Evolutionary conservation across 306 rosid species (phyloP).

Genomic region (Lithocarpus polystachyus): DNA sequence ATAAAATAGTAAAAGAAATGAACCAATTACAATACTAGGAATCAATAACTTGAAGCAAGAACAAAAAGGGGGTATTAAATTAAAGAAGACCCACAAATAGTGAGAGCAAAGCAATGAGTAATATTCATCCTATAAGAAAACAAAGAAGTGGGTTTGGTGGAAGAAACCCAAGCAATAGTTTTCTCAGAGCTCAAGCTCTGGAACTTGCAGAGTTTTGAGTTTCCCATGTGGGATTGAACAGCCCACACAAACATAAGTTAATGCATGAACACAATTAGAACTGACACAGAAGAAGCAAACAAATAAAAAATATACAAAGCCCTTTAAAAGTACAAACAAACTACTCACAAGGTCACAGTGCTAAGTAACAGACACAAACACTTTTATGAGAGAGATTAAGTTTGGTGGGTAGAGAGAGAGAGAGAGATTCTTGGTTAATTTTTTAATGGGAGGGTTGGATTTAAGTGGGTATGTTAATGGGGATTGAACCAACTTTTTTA

Average conservation of each 20-base stretch:
- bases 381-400: slow-evolving; percentile 39
- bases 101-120: slow-evolving; percentile 50
- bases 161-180: slow-evolving; percentile 21
- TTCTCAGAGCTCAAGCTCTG: slow-evolving; percentile 34
- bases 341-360: slow-evolving; percentile 12
- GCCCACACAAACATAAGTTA: slow-evolving; percentile 33
- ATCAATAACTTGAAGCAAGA: slow-evolving; percentile 64
- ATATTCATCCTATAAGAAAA: slow-evolving; percentile 37
- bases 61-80: slow-evolving; percentile 38
- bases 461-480: slow-evolving; percentile 33
- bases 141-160: slow-evolving; percentile 53
- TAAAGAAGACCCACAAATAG: slow-evolving; percentile 42
- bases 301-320: not conserved
- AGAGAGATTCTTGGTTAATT: slow-evolving; percentile 13
- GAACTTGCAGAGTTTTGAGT: slow-evolving; percentile 30
- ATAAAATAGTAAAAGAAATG: slow-evolving; percentile 21
- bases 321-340: slow-evolving; percentile 20
- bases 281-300: slow-evolving; percentile 15
- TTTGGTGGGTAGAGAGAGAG: slow-evolving; percentile 38
- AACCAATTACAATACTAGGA: slow-evolving; percentile 26
- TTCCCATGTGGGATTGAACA: slow-evolving; percentile 43
- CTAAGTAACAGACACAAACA: slow-evolving; percentile 31
- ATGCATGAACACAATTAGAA: slow-evolving; percentile 25
- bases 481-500: slow-evolving; percentile 45
- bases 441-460: slow-evolving; percentile 36